Evolutionary conservation across 2,329 filamentous ascomycete species (phyloP), one percentile per base, ranked within the genome.

Genomic region (Aureobasidium sp.): DNA sequence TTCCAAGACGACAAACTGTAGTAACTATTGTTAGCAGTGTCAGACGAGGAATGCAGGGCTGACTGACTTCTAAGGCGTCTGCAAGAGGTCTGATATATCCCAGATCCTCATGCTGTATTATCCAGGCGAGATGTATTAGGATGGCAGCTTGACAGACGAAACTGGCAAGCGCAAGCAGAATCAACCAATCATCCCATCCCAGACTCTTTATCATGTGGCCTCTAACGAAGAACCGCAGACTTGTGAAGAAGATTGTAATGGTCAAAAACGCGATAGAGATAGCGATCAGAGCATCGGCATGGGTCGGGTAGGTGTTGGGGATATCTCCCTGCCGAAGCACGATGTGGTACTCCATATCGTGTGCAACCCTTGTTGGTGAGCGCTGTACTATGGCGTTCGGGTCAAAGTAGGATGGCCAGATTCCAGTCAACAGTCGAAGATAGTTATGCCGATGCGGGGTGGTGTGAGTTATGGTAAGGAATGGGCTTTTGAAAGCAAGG

Each of bases 181-280:
- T 79, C 4, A 75, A 72, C 16, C 70, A 73, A 69, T 84, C 81
- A 62, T 84, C 81, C 76, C 78, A 80, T 4, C 81, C 80, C 59
- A 82, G 78, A 53, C 71, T 78, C n/a, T 74, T 71, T 29, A 80
- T 78, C 43, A 82, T 69, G 40, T 70, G 71, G 2, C 74, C 74
- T 36, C 81, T 76, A 15, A 81, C 81, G 73, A 76, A 82, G 59
- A 79, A 71, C 40, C 81, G 74, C 20, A 82, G 69, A 2, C 71
- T 55, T 9, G 81, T 72, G 54, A 78, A 76, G 45, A 78, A 31
- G 78, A 79, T 82, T 27, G 79, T 68, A 5, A 78, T 62, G 4
- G 68, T 67, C 33, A 81, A 68, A 65, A 79, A 80, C 2, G 43
- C 43, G 13, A 40, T 31, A n/a, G 62, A 33, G 31, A 48, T 42